Conservation (phyloP, 176 grass and related monocot genomes). For the Raddia guianensis region DNA sequence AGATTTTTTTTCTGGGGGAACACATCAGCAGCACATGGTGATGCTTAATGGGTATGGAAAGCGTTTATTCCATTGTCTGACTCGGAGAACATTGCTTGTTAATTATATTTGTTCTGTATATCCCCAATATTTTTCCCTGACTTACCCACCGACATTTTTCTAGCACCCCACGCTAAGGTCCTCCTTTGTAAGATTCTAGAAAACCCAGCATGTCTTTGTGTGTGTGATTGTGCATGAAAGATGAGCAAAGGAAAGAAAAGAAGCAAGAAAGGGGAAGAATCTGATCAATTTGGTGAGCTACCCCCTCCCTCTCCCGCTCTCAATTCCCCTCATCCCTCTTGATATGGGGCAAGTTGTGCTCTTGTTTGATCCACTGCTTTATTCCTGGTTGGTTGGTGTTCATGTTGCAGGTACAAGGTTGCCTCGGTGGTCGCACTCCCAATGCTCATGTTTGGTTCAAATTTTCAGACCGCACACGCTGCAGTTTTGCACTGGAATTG, state of each 20-base stretch:
- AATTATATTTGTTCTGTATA: neutral
- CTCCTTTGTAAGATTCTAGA: constrained; percentile 56
- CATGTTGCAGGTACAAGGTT: constrained; percentile 17
- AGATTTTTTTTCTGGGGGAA: constrained; percentile 12
- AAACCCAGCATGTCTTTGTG: constrained; percentile 49
- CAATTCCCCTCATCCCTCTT: constrained; percentile 12
- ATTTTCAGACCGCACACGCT: neutral
- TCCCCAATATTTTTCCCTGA: neutral
- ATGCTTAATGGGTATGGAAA: constrained; percentile 34
- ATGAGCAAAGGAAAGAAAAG: constrained; percentile 36
- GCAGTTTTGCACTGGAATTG: neutral
- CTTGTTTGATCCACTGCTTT: constrained; percentile 48
- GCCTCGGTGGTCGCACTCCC: constrained; percentile 29
- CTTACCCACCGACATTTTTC: constrained; percentile 40
- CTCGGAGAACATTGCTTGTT: constrained; percentile 10
- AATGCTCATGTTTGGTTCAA: neutral
- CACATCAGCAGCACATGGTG: constrained; percentile 42
- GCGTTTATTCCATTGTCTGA: neutral
- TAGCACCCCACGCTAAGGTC: constrained; percentile 29
- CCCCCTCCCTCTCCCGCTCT: constrained; percentile 23
- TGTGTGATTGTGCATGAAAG: constrained; percentile 47
- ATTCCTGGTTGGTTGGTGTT: constrained; percentile 27
- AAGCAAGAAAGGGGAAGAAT: constrained; percentile 50
- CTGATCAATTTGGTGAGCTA: constrained; percentile 65
- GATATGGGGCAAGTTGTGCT: constrained; percentile 34